Conservation (phyloP, 208 protist genomes). For the Trypanosoma melophagium region DNA sequence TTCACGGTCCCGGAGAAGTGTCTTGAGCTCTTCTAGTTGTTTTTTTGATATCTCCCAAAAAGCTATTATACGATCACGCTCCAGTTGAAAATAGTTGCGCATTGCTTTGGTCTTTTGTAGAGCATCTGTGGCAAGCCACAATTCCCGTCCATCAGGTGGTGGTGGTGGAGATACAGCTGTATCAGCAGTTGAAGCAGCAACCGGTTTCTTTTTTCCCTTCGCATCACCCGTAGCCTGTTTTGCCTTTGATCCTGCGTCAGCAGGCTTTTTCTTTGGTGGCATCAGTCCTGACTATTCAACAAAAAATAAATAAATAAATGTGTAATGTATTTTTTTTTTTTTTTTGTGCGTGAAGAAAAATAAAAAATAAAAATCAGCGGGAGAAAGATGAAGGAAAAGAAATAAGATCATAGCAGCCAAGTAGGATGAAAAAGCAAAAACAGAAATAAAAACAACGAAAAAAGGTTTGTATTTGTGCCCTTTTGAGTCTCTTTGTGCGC, state of each 20-base stretch:
- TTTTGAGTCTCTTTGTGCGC: too few species aligned
- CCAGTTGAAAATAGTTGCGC: slow-evolving; percentile 97
- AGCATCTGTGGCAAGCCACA: slow-evolving; percentile 89
- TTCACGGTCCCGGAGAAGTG: slow-evolving; percentile 86
- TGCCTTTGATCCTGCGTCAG: background rate
- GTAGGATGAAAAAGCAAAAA: background rate
- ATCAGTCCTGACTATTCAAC: slow-evolving; percentile 24
- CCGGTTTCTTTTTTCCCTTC: slow-evolving; percentile 22
- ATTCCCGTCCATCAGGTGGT: slow-evolving; percentile 55
- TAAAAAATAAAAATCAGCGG: slow-evolving; percentile 16
- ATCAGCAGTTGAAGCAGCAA: slow-evolving; percentile 22
- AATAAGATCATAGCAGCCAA: background rate
- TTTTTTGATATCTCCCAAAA: slow-evolving; percentile 96
- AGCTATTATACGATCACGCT: slow-evolving; percentile 94
- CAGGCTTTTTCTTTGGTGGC: slow-evolving; percentile 25
- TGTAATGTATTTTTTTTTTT: too few species aligned
- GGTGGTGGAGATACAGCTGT: slow-evolving; percentile 20
- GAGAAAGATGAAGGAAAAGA: slow-evolving; percentile 2
- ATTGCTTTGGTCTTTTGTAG: slow-evolving; percentile 93
- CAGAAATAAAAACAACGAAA: background rate
- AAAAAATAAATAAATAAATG: slow-evolving; percentile 20
- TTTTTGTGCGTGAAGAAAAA: too few species aligned
- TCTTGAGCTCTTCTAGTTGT: slow-evolving; percentile 86
- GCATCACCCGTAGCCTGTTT: slow-evolving; percentile 14
- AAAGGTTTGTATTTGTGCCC: too few species aligned